Evolutionary conservation across 169 alveolate genomes (phyloP).

Genomic region (Eimeria maxima): DNA sequence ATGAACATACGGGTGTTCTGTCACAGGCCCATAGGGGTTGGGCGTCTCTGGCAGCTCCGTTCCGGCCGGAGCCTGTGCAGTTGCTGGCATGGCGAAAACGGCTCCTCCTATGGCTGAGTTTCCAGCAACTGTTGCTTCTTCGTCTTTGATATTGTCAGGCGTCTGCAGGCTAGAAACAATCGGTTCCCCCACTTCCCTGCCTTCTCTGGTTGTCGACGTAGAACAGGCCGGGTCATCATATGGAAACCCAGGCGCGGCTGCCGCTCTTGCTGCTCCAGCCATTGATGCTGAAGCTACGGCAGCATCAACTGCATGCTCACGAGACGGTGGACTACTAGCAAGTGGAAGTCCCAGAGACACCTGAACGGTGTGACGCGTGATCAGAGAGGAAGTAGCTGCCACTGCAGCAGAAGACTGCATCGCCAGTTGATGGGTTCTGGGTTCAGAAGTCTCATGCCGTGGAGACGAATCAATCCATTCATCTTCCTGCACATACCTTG

Average conservation of each 20-base stretch:
- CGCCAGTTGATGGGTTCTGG: not conserved
- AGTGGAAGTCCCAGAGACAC: not conserved
- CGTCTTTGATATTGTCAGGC: not conserved
- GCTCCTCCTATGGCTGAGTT: not conserved
- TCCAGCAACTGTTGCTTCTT: conserved; percentile 7
- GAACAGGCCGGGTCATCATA: not conserved
- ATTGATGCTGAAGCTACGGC: not conserved
- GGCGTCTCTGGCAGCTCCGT: not conserved
- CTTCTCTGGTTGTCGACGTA: not conserved
- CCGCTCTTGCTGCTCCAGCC: not conserved
- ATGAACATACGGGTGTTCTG: conserved; percentile 1
- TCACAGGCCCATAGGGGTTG: not conserved
- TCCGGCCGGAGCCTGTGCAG: not conserved
- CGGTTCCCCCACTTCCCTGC: not conserved
- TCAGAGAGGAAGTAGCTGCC: not conserved
- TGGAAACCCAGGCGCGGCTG: not conserved
- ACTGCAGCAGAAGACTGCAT: not conserved
- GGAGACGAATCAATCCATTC: conserved; percentile 46
- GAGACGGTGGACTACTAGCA: not conserved
- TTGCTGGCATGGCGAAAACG: not conserved
- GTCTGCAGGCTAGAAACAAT: no score
- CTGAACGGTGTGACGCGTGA: not conserved
- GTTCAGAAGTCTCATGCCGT: not conserved
- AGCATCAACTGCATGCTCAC: not conserved
- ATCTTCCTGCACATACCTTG: conserved; percentile 16